Conservation (phyloP, 768 basidiomycete genomes). For the Boletus rufocinnamomeus region DNA sequence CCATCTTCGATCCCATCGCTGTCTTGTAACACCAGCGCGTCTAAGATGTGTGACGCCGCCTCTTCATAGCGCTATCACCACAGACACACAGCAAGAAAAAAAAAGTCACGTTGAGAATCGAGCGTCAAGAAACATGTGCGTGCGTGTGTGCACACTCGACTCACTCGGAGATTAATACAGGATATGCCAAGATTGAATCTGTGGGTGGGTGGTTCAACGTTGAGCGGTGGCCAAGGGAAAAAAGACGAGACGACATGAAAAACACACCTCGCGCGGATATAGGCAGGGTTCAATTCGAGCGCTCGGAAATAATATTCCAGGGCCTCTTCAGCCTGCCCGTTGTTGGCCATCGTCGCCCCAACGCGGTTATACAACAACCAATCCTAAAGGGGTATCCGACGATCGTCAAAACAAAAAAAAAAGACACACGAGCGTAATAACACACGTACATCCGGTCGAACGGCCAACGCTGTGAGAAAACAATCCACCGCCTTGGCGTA, state of each 20-base stretch:
- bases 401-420: constrained; percentile 10
- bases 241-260: neutral
- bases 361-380: constrained; percentile 92
- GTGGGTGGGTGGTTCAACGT: constrained; percentile 3
- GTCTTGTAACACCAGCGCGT: constrained; percentile 88
- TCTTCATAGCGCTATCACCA: constrained; percentile 72
- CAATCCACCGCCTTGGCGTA: constrained; percentile 93
- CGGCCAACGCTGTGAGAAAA: constrained; percentile 83
- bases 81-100: neutral
- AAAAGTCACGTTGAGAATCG: neutral
- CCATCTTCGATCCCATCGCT: constrained; percentile 68
- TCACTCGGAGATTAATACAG: constrained; percentile 80
- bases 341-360: constrained; percentile 93
- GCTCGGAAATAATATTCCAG: constrained; percentile 85
- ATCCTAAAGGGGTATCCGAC: constrained; percentile 52
- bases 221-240: neutral
- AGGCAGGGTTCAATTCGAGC: constrained; percentile 83
- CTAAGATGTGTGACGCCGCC: constrained; percentile 83
- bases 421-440: neutral
- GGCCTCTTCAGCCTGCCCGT: constrained; percentile 76
- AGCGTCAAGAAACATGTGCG: constrained; percentile 5
- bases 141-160: constrained; percentile 20
- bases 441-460: constrained; percentile 75
- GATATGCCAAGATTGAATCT: constrained; percentile 96
- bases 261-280: constrained; percentile 81